Conservation (phyloP, 2,329 filamentous ascomycete species). For the Amylocarpus encephaloides region DNA sequence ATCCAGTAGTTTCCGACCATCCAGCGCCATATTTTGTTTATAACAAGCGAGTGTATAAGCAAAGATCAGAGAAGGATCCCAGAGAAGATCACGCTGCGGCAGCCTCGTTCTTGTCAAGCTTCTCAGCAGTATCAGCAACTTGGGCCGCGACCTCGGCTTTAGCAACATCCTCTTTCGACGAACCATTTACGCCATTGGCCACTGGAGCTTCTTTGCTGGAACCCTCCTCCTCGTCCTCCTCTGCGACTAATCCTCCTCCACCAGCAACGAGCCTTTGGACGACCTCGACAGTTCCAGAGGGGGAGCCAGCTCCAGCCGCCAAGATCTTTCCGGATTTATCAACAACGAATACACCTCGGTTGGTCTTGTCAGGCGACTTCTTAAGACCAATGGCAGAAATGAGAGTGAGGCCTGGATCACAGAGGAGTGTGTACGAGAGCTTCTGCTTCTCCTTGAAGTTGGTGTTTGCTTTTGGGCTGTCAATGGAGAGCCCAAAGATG, state of each 20-base stretch:
- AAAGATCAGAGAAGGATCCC: too few species aligned
- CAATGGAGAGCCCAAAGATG: constrained; percentile 85
- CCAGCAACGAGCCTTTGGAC: constrained; percentile 64
- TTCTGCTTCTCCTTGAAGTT: constrained; percentile 89
- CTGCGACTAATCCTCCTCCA: constrained; percentile 15
- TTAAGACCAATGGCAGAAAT: constrained; percentile 85
- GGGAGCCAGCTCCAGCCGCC: constrained; percentile 66
- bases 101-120: constrained; percentile 25
- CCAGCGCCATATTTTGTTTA: neutral
- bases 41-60: neutral
- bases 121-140: constrained; percentile 40
- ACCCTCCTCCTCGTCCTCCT: constrained; percentile 8
- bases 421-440: constrained; percentile 81
- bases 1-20: neutral
- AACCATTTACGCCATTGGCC: constrained; percentile 19
- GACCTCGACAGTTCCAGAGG: constrained; percentile 68
- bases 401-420: constrained; percentile 67
- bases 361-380: constrained; percentile 74
- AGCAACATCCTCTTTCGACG: constrained; percentile 23
- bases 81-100: neutral
- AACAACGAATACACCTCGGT: constrained; percentile 81
- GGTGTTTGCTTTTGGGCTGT: constrained; percentile 86
- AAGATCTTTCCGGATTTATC: constrained; percentile 77
- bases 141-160: constrained; percentile 32
- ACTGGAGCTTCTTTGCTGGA: constrained; percentile 17